These are phyloP conservation scores for Nitzschia sp. DNA, from an alignment of 108 stramenopile genomes.

Conservation along the genomic window DNA sequence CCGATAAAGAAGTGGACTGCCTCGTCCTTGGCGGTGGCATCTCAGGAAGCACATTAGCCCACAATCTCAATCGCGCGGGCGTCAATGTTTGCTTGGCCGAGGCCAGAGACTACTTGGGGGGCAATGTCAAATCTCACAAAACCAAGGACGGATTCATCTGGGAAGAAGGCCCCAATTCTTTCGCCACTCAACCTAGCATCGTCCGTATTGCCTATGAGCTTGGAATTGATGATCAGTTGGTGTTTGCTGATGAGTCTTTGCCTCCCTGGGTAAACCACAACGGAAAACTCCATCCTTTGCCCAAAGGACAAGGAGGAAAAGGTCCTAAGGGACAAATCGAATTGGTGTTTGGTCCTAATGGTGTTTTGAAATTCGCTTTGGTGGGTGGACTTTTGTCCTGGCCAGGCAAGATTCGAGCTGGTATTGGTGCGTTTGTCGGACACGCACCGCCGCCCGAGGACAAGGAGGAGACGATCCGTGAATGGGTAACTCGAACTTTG, in stretches of 20 bases:
- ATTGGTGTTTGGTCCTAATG: slow-evolving; percentile 80
- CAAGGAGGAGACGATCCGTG: slow-evolving; percentile 93
- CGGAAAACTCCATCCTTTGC: slow-evolving; percentile 93
- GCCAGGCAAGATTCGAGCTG: slow-evolving; percentile 96
- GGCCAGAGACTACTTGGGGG: slow-evolving; percentile 84
- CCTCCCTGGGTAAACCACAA: slow-evolving; percentile 87
- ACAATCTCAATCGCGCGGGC: slow-evolving; percentile 70
- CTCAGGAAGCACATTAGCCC: slow-evolving; percentile 87
- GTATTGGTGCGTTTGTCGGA: slow-evolving; percentile 88
- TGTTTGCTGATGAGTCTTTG: slow-evolving; percentile 87
- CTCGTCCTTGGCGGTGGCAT: slow-evolving; percentile 92
- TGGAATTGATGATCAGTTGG: slow-evolving; percentile 86
- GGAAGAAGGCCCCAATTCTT: slow-evolving; percentile 97
- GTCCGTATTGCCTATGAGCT: slow-evolving; percentile 89
- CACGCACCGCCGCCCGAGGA: slow-evolving; percentile 65
- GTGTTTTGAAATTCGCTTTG: slow-evolving; percentile 76
- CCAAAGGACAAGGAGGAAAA: slow-evolving; percentile 82
- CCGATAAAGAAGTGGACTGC: slow-evolving; percentile 57
- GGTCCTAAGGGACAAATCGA: slow-evolving; percentile 83
- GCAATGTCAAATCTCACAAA: slow-evolving; percentile 86
- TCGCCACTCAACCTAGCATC: slow-evolving; percentile 88
- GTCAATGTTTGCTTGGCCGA: slow-evolving; percentile 80
- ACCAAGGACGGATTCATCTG: slow-evolving; percentile 89
- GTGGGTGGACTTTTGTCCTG: slow-evolving; percentile 80
- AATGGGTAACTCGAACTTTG: slow-evolving; percentile 90